A percentile compares a stretch with the other conserved stretches of the same genome.
These are phyloP conservation scores for Ambrosiella xylebori DNA, from an alignment of 2,329 filamentous ascomycete genomes.

Conservation along the genomic window DNA sequence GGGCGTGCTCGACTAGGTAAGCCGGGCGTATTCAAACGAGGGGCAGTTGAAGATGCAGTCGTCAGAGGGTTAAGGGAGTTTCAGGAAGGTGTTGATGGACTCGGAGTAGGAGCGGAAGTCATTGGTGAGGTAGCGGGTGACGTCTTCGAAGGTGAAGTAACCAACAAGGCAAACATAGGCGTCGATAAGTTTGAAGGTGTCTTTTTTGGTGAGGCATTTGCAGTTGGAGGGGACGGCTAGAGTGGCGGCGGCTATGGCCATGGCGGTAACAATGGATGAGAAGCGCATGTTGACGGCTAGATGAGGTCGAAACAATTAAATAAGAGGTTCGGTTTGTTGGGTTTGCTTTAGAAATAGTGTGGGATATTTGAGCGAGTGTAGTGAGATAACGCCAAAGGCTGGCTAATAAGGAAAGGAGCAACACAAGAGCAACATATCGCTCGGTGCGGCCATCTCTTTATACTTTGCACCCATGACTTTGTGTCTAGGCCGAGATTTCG, in stretches of 20 bases:
- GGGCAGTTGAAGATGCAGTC: conserved; percentile 13
- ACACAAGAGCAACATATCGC: background rate
- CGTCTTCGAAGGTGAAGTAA: conserved; percentile 32
- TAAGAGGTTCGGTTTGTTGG: background rate
- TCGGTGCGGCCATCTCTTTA: background rate
- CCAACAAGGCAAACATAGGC: conserved; percentile 34
- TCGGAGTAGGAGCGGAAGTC: conserved; percentile 13
- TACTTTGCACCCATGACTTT: background rate
- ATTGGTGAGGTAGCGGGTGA: conserved; percentile 12
- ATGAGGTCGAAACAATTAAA: background rate
- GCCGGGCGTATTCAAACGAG: conserved; percentile 11
- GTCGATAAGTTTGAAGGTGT: conserved; percentile 10
- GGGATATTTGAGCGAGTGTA: conserved; percentile 4
- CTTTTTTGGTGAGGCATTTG: conserved; percentile 13
- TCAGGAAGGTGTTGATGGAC: conserved; percentile 15
- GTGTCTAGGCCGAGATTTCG: background rate
- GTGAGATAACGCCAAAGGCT: background rate
- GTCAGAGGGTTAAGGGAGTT: conserved; percentile 7
- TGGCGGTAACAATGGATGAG: conserved; percentile 4
- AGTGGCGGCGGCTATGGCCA: conserved; percentile 8
- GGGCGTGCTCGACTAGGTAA: conserved; percentile 6
- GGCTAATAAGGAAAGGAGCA: background rate
- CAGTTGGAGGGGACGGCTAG: conserved; percentile 7
- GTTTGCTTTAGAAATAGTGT: background rate
- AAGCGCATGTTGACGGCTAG: conserved; percentile 11